Base-by-base conservation (phyloP, 768 basidiomycete genomes). In the Mrakia gelida region DNA sequence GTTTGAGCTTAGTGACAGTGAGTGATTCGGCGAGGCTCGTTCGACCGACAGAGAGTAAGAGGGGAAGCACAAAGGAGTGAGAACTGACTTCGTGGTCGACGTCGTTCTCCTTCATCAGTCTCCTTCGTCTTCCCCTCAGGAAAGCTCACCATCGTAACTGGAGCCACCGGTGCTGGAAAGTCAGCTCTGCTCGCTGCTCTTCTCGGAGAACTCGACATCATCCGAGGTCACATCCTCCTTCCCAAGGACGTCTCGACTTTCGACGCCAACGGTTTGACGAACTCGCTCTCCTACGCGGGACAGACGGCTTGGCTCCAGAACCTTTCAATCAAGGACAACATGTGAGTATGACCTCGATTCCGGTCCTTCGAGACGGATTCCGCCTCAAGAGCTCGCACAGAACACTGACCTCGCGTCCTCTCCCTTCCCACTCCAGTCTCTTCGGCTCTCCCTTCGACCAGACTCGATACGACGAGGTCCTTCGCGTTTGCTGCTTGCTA, bases 161-260 rank as follows among this genome's bases (percentile, higher is more conserved):
- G 86, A 0, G 91, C 92, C 0, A 93, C 92, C 8, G 93, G 92
- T 7, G 89, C 89, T 61, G 93, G 93, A 0, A 95, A 95, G 85
- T 92, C 91, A 0, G 92, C 92, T 0, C 84, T 78, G 16, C 79
- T 83, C 23, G 21, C 52, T 74, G 90, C 91, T 7, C 84, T 91
- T 16, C 86, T 92, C 0, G 91, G 91, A 28, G 92, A 92, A 82
- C 87, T 93, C 88, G 90, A 90, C 0, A 83, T 87, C 80, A 87
- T 82, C 18, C 73, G 87, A 18, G 89, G 89, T 0, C 84, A 86
- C 21, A 87, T 92, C 71, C 87, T 90, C 80, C 88, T 92, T 86
- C 87, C 89, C 9, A 94, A 94, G 83, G 86, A 90, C 78, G 84
- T 88, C 0, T 87, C 88, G 23, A 86, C 81, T 45, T 81, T 85